Evolutionary conservation across 257 asterid species (phyloP).

Genomic region (Solanum phureja): DNA sequence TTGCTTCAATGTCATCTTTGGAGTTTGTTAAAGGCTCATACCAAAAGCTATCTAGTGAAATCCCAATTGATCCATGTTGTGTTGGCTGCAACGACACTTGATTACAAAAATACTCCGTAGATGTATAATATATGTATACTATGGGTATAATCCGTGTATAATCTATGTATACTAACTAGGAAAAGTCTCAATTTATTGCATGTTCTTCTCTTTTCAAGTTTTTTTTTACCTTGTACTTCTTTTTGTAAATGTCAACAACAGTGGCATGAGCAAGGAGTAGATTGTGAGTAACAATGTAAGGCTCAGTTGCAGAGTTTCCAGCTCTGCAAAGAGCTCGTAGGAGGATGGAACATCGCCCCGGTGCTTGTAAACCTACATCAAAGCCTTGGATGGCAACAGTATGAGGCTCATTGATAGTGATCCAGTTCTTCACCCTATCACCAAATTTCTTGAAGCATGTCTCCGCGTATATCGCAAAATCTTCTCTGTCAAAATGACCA

Average conservation of each 20-base stretch:
- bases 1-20: constrained; percentile 48
- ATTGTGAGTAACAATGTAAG: constrained; percentile 3
- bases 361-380: constrained; percentile 56
- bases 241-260: background rate
- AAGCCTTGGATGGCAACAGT: constrained; percentile 65
- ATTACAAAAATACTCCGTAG: background rate
- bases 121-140: background rate
- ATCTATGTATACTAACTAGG: background rate
- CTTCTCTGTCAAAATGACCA: constrained; percentile 36
- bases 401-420: constrained; percentile 88
- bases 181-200: background rate
- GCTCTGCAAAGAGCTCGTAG: constrained; percentile 11
- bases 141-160: background rate
- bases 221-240: constrained; percentile 36
- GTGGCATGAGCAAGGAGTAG: constrained; percentile 7
- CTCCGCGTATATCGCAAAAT: constrained; percentile 61
- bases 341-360: constrained; percentile 9
- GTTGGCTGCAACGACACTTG: constrained; percentile 17
- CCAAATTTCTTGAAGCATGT: constrained; percentile 79
- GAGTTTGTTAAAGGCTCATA: constrained; percentile 53
- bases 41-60: constrained; percentile 65
- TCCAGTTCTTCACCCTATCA: constrained; percentile 87
- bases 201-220: background rate
- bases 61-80: constrained; percentile 70
- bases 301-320: constrained; percentile 4